Conservation (phyloP, 805 yeast genomes). For the Candida odintsovae region DNA sequence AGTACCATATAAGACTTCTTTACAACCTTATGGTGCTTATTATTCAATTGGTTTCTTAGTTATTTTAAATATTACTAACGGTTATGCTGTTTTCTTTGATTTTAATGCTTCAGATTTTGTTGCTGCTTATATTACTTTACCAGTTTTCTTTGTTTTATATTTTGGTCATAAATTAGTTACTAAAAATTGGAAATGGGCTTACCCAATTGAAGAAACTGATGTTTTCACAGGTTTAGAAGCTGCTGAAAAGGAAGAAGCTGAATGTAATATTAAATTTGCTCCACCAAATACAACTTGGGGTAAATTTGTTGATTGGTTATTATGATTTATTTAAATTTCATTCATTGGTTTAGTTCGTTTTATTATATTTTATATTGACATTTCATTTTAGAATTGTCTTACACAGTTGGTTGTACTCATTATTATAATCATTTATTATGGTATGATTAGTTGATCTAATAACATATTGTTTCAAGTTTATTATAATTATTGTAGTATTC, state of each 20-base stretch:
- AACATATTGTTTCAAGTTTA: no score
- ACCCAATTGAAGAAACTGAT: slow-evolving; percentile 54
- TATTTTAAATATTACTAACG: slow-evolving; percentile 62
- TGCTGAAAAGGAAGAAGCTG: slow-evolving; percentile 38
- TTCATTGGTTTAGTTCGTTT: no score
- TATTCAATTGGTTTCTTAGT: slow-evolving; percentile 44
- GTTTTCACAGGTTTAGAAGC: slow-evolving; percentile 54
- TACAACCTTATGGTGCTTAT: slow-evolving; percentile 56
- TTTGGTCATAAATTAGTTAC: slow-evolving; percentile 51
- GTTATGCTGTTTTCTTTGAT: slow-evolving; percentile 58
- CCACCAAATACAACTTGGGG: slow-evolving; percentile 9
- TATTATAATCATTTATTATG: not conserved
- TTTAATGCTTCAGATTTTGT: slow-evolving; percentile 47
- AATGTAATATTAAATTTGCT: slow-evolving; percentile 9
- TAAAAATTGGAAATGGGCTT: slow-evolving; percentile 38
- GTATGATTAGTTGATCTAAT: not conserved
- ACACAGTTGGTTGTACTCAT: no score
- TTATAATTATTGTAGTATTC: no score
- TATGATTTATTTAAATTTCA: slow-evolving; percentile 3
- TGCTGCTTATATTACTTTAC: slow-evolving; percentile 69
- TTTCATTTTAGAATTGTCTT: not conserved
- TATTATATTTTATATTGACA: no score
- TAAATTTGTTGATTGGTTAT: slow-evolving; percentile 19
- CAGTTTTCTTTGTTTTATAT: slow-evolving; percentile 47
- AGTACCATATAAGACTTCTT: slow-evolving; percentile 48